phyloP scores from a whole-genome alignment of 306 rosid genomes.

The Sophora flavescens region DNA sequence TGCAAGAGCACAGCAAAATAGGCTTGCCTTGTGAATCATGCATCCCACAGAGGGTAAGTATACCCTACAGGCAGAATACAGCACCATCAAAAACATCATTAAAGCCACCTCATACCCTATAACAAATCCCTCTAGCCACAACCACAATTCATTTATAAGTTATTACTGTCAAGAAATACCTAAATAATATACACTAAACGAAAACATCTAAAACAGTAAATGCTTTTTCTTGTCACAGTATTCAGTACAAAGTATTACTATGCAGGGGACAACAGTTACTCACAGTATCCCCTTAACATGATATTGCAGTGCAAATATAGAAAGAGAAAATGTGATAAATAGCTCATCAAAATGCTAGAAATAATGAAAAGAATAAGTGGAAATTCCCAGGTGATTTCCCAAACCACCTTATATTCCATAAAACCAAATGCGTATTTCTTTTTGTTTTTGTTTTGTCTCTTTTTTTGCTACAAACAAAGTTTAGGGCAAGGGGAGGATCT shows the following conservation, averaged over 20 bases:
- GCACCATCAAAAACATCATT: conserved; percentile 11
- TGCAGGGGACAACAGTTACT: too few relatives aligned
- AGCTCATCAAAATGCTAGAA: not conserved
- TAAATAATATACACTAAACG: conserved; percentile 18
- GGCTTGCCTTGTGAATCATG: conserved; percentile 92
- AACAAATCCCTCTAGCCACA: conserved; percentile 14
- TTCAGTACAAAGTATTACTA: not conserved
- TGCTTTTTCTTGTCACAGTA: not conserved
- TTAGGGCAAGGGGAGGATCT: too few relatives aligned
- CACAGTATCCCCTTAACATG: not conserved
- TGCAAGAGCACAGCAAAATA: conserved; percentile 82
- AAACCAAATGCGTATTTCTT: not conserved
- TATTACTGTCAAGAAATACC: not conserved
- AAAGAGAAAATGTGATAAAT: not conserved
- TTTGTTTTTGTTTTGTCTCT: too few relatives aligned
- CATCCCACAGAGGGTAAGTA: conserved; percentile 88
- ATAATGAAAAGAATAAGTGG: not conserved
- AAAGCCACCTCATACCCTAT: conserved; percentile 17
- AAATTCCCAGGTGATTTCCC: not conserved
- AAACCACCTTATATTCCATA: not conserved
- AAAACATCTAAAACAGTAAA: not conserved
- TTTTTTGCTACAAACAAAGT: too few relatives aligned
- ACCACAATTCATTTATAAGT: not conserved
- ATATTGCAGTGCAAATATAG: not conserved
- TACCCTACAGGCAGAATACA: conserved; percentile 65